Evolutionary conservation across 176 grass and related monocot species (phyloP).

Genomic region (Avena insularis): DNA sequence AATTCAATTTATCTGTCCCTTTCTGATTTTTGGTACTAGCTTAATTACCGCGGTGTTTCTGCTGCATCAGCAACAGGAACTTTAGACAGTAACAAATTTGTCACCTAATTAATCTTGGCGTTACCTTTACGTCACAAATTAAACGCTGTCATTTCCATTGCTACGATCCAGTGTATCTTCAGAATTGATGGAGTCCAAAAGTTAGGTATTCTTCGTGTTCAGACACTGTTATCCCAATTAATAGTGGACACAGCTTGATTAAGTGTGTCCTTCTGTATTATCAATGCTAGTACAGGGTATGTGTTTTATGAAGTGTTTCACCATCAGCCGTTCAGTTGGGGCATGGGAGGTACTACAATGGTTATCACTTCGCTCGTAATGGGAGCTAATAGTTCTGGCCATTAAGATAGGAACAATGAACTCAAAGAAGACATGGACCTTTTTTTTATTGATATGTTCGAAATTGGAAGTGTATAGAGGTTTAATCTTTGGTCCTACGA

Average conservation of each 20-base stretch:
- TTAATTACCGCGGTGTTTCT: background rate
- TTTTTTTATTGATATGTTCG: no score
- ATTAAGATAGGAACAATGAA: background rate
- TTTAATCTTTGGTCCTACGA: no score
- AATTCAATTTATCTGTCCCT: background rate
- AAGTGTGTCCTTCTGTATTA: background rate
- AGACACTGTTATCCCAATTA: slow-evolving; percentile 2
- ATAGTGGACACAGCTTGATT: background rate
- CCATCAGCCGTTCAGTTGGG: slow-evolving; percentile 24
- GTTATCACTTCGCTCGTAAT: background rate
- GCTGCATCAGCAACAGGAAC: background rate
- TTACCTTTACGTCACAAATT: background rate
- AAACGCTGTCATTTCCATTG: background rate
- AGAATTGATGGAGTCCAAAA: slow-evolving; percentile 13
- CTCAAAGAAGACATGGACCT: no score
- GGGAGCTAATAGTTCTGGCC: background rate
- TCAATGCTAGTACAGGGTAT: background rate
- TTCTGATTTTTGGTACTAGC: background rate
- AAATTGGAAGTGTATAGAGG: no score
- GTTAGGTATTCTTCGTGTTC: background rate
- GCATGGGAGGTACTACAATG: background rate
- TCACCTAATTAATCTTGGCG: background rate
- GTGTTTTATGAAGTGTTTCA: slow-evolving; percentile 12
- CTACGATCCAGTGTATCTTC: background rate
- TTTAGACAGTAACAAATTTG: background rate